Evolutionary conservation across 139 green algal species (phyloP).

Genomic region (Astrephomene gubernaculifera): DNA sequence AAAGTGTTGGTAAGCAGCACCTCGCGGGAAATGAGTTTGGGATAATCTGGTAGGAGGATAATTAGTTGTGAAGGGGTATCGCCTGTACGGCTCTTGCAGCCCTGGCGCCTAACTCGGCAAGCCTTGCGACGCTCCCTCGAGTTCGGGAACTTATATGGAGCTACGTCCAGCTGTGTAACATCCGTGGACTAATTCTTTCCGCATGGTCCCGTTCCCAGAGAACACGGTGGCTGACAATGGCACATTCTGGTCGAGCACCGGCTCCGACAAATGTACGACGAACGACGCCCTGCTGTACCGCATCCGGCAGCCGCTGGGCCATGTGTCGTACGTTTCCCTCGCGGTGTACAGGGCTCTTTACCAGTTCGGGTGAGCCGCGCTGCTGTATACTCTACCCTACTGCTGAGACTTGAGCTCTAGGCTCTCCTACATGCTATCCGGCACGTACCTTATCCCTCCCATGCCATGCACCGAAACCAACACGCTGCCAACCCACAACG

Average conservation of each 20-base stretch:
- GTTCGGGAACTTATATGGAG: no score
- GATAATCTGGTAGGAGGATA: background rate
- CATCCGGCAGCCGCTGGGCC: background rate
- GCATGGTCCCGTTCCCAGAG: background rate
- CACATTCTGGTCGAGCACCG: constrained; percentile 37
- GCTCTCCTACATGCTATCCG: no score
- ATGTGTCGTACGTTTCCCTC: constrained; percentile 20
- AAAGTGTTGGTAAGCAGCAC: constrained; percentile 3
- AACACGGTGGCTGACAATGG: constrained; percentile 5
- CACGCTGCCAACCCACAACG: no score
- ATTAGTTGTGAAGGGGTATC: background rate
- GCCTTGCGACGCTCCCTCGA: no score
- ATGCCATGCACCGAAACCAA: no score
- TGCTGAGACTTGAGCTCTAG: no score
- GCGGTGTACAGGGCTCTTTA: constrained; percentile 44
- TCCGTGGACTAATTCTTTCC: no score
- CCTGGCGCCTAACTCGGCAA: background rate
- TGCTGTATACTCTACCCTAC: no score
- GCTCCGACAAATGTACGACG: background rate
- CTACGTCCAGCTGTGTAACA: no score
- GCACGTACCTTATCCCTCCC: no score
- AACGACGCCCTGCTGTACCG: constrained; percentile 39
- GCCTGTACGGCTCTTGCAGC: background rate
- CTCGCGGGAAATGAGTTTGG: background rate
- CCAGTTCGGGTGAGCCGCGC: constrained; percentile 38